Evolutionary conservation across 345 rosid genomes (phyloP).

Genomic region (Litchi chinensis): DNA sequence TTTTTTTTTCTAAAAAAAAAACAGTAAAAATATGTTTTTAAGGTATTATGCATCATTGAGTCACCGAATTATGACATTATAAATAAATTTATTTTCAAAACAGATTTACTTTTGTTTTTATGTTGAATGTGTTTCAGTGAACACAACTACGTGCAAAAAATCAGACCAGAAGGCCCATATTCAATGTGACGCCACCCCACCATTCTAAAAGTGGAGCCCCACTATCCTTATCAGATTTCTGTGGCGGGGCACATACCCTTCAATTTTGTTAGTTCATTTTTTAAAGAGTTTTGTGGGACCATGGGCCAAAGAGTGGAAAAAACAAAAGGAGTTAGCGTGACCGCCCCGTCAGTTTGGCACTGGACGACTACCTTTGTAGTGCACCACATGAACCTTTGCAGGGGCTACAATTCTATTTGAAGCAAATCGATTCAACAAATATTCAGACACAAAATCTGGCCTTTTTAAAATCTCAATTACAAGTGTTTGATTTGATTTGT

Average conservation of each 20-base stretch:
- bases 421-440: background rate
- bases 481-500: background rate
- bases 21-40: too few species aligned
- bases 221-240: background rate
- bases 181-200: conserved; percentile 8
- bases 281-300: background rate
- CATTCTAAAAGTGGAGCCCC: background rate
- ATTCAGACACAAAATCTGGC: background rate
- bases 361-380: background rate
- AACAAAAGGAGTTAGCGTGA: background rate
- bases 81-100: background rate
- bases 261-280: background rate
- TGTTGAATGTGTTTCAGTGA: background rate
- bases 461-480: too few species aligned
- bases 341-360: background rate
- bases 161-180: background rate
- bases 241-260: background rate
- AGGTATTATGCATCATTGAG: background rate
- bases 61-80: too few species aligned
- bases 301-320: too few species aligned
- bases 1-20: too few species aligned
- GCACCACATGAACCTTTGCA: background rate
- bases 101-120: background rate
- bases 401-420: background rate
- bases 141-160: background rate